phyloP scores from a whole-genome alignment of 176 grass and related monocot genomes.

The Guadua angustifolia region DNA sequence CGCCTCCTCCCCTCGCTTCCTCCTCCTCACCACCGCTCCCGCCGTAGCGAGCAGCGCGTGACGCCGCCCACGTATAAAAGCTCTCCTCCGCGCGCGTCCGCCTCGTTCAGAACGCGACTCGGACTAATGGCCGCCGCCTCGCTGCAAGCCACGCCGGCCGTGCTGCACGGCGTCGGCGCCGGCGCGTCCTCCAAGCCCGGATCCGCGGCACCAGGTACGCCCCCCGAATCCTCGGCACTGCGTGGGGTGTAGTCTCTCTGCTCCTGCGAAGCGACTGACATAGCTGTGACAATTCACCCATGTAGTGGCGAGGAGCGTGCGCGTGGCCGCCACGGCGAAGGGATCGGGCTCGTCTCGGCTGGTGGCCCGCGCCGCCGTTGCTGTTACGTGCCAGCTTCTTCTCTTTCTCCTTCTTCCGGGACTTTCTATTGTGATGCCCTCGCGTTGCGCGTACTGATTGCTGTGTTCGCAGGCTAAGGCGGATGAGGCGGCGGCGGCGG shows the following conservation, averaged over 20 bases:
- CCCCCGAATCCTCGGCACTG: background rate
- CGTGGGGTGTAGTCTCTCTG: background rate
- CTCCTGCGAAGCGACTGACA: background rate
- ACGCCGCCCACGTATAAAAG: conserved; percentile 5
- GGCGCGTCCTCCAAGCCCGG: conserved; percentile 14
- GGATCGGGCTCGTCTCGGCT: background rate
- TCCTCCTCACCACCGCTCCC: background rate
- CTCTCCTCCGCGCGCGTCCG: background rate
- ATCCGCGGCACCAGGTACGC: conserved; percentile 40
- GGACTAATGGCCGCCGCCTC: conserved; percentile 41
- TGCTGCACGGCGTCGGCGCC: conserved; percentile 32
- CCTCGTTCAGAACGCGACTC: background rate
- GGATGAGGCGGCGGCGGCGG: background rate
- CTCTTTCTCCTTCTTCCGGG: too few relatives aligned
- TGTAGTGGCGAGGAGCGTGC: conserved; percentile 38
- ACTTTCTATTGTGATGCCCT: background rate
- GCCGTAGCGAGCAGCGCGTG: background rate
- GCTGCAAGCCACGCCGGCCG: conserved; percentile 30
- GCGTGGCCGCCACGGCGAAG: conserved; percentile 29
- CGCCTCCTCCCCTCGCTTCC: conserved; percentile 41
- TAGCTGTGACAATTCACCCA: background rate
- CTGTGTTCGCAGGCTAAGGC: conserved; percentile 52
- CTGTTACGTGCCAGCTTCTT: conserved; percentile 38
- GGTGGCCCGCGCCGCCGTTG: conserved; percentile 36
- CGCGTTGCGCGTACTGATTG: background rate